Evolutionary conservation across 2,329 filamentous ascomycete species (phyloP).

Genomic region (Dendryphion nanum): DNA sequence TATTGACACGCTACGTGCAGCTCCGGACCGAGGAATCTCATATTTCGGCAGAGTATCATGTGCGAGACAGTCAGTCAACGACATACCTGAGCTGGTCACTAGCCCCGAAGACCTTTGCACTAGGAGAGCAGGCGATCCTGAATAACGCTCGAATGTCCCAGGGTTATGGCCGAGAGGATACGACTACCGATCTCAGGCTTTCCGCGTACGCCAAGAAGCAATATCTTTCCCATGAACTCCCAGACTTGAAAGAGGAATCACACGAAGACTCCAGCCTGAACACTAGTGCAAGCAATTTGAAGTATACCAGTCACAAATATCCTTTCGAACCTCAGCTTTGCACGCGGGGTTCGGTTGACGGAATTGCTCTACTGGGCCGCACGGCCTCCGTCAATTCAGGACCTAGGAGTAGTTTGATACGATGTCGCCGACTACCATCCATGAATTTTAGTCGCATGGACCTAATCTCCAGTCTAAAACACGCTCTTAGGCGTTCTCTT

Average conservation of each 20-base stretch:
- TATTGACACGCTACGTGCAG: too few species aligned
- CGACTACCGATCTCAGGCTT: constrained; percentile 33
- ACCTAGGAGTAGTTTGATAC: constrained; percentile 15
- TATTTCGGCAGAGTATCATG: too few species aligned
- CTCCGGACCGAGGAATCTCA: too few species aligned
- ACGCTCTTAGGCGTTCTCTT: constrained; percentile 11
- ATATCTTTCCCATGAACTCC: constrained; percentile 39
- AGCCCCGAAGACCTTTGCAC: too few species aligned
- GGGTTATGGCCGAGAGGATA: constrained; percentile 22
- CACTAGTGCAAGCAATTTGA: constrained; percentile 32
- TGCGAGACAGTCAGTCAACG: too few species aligned
- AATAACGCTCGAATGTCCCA: constrained; percentile 9
- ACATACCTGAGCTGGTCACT: too few species aligned
- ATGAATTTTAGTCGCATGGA: constrained; percentile 50
- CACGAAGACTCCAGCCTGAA: constrained; percentile 47
- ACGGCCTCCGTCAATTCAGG: constrained; percentile 21
- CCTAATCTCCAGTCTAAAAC: constrained; percentile 46
- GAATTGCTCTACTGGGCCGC: constrained; percentile 15
- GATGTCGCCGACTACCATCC: constrained; percentile 43
- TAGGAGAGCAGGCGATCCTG: too few species aligned
- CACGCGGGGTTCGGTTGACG: constrained; percentile 21
- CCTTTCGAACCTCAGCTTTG: constrained; percentile 16
- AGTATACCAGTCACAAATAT: constrained; percentile 20
- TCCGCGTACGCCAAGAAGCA: constrained; percentile 27
- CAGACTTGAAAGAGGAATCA: constrained; percentile 50